A percentile compares a stretch with the other conserved stretches of the same genome.
phyloP scores from a whole-genome alignment of 1,284 basidiomycete genomes.

The Fomitopsis pinicola region DNA sequence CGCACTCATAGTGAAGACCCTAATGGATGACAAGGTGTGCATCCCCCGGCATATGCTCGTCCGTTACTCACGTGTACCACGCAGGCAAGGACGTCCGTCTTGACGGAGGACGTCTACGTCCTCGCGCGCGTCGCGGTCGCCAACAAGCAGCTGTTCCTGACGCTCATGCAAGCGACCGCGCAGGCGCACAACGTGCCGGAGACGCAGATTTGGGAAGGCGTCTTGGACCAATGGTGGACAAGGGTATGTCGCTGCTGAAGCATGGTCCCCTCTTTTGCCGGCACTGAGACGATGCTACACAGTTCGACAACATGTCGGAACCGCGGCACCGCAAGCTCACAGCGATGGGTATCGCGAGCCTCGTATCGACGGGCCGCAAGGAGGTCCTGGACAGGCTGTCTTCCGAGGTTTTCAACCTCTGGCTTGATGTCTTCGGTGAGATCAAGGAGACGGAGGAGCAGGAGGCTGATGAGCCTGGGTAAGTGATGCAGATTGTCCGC shows the following conservation, averaged over 20 bases:
- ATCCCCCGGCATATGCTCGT: background rate
- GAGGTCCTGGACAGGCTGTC: conserved; percentile 70
- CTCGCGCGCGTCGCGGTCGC: conserved; percentile 65
- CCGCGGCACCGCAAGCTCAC: conserved; percentile 69
- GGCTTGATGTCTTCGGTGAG: conserved; percentile 88
- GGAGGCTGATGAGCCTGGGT: conserved; percentile 26
- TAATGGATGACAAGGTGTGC: conserved; percentile 62
- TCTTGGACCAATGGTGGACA: conserved; percentile 79
- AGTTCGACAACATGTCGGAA: conserved; percentile 87
- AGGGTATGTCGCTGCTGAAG: conserved; percentile 41
- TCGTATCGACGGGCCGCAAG: conserved; percentile 64
- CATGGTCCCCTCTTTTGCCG: background rate
- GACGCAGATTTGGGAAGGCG: conserved; percentile 51
- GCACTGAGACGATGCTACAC: conserved; percentile 1
- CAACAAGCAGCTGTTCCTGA: conserved; percentile 59
- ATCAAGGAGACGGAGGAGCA: conserved; percentile 64
- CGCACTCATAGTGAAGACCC: conserved; percentile 46
- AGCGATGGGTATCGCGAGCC: conserved; percentile 69
- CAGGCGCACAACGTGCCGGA: conserved; percentile 44
- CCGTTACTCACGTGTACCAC: conserved; percentile 1
- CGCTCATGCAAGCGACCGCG: conserved; percentile 61
- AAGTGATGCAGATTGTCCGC: conserved; percentile 24
- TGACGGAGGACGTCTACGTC: conserved; percentile 65
- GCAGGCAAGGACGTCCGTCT: conserved; percentile 47
- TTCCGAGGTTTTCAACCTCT: conserved; percentile 81